Conservation (phyloP, 2,329 filamentous ascomycete genomes). For the Alternaria brassicae region DNA sequence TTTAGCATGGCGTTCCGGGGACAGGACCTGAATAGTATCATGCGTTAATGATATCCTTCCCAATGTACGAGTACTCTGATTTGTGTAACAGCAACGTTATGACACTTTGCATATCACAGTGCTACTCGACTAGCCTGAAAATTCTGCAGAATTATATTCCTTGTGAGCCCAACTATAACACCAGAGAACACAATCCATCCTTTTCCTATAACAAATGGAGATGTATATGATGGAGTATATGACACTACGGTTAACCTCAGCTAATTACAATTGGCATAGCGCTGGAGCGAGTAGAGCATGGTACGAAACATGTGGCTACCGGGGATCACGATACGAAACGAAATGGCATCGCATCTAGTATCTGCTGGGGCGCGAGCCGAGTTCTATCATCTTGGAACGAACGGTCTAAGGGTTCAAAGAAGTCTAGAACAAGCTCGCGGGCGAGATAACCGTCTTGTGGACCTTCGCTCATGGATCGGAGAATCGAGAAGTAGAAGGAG, state of each 20-base stretch:
- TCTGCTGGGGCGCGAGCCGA: neutral
- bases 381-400: neutral
- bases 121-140: neutral
- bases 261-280: neutral
- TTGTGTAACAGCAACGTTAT: neutral
- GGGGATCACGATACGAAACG: neutral
- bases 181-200: neutral
- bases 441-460: neutral
- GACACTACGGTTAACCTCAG: neutral
- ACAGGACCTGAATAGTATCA: neutral
- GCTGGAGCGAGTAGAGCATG: neutral
- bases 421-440: neutral
- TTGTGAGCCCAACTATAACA: neutral
- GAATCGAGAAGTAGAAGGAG: neutral
- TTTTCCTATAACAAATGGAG: neutral
- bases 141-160: neutral
- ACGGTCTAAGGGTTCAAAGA: neutral
- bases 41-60: conserved; percentile 2
- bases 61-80: neutral
- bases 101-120: neutral
- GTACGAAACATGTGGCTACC: neutral
- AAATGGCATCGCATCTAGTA: neutral
- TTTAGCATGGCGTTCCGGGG: neutral
- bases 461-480: neutral
- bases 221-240: neutral